Evolutionary conservation across 345 rosid species (phyloP), one percentile per base, ranked within the genome.

Genomic region (Gossypium sturtianum): DNA sequence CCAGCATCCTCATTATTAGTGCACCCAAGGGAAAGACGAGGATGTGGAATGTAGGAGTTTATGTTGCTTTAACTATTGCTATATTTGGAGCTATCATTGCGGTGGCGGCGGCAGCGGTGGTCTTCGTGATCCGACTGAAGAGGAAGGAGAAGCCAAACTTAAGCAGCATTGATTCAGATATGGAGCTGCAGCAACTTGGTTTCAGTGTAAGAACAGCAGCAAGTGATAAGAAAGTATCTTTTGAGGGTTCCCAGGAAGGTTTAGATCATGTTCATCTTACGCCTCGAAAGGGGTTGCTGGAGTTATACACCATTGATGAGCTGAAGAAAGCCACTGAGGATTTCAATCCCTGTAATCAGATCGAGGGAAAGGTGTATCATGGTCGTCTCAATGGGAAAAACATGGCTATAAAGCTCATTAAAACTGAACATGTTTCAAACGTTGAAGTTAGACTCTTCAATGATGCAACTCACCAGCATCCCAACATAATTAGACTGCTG

Each of bases 361-460:
- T 94, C 12, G 89, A 87, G 41, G 97, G 98, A 22, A 81, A 82
- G 17, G 94, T 94, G 13, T 89, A 87, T 69, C 93, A 89, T 27
- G 97, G 95, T 64, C 87, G 90, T 48, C 88, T 94, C 65, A 91
- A 83, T 58, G 98, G 98, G 41, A 89, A 90, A 82, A 87, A 83
- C 92, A 60, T 92, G 82, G 95, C 97, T 0, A 77, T 94, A 56
- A 92, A 85, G 83, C 83, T 83, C 23, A 79, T 77, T 19, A 69
- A 47, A 43, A 54, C 72, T 16, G 89, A 77, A 73, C 56, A 66
- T 9, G 68, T 89, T 43, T 80, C 85, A 7, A 87, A 84, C 74
- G 56, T 90, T 62, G 88, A 90, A 57, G 76, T 87, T 11, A 78
- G 82, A 47, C 77, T 89, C 17, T 80, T 94, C 71, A 79, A 82